Evolutionary conservation across 148 eudicot species (phyloP).

Genomic region (Oxyria digyna): DNA sequence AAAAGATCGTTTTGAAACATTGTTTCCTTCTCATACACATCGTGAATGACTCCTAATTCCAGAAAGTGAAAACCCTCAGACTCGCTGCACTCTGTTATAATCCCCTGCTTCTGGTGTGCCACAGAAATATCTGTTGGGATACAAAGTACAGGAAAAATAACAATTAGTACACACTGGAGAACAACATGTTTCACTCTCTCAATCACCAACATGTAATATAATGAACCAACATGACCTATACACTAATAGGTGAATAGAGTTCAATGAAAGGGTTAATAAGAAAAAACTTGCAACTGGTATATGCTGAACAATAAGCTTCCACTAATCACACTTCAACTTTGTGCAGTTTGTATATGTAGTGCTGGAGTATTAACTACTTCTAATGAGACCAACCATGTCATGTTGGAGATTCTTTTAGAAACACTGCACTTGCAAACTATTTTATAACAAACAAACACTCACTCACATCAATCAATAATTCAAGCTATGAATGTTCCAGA

Average conservation of each 20-base stretch:
- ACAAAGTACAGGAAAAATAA: neutral
- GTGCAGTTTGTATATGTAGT: neutral
- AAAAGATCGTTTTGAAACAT: conserved; percentile 63
- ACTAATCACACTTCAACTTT: neutral
- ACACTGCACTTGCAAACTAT: neutral
- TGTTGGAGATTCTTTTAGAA: too few species aligned
- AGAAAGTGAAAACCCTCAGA: conserved; percentile 54
- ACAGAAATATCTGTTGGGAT: conserved; percentile 17
- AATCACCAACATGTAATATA: neutral
- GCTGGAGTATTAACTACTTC: neutral
- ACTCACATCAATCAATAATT: neutral
- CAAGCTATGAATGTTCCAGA: neutral
- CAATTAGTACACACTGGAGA: neutral
- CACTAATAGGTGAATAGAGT: neutral
- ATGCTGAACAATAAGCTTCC: neutral
- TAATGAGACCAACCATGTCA: too few species aligned
- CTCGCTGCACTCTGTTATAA: conserved; percentile 42
- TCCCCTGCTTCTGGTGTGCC: conserved; percentile 21
- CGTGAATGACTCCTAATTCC: conserved; percentile 17
- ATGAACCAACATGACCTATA: too few species aligned
- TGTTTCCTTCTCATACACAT: conserved; percentile 20
- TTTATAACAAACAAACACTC: neutral
- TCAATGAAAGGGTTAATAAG: neutral
- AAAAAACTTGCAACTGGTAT: neutral
- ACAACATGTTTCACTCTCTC: neutral